Evolutionary conservation across 1,284 basidiomycete species (phyloP), one percentile per base, ranked within the genome.

Genomic region (Puccinia polysora): DNA sequence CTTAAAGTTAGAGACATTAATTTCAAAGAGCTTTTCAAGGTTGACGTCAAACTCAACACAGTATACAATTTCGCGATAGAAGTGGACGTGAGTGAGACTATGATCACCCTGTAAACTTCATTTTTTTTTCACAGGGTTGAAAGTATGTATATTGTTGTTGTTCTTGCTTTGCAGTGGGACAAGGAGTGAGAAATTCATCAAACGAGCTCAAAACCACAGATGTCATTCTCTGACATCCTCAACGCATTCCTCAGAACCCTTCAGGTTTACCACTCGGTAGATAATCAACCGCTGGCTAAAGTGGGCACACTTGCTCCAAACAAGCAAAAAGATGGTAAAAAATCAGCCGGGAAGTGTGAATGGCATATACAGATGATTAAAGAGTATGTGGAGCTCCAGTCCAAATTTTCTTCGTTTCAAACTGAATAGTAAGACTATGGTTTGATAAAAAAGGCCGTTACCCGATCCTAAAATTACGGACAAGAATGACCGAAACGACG

Each of bases 31-130:
- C 18, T 64, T 1, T 64, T 64, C 30, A 10, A 20, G 4, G 47
- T 64, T 14, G 34, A 64, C 8, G 20, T 52, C 34, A n/a, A 15
- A 1, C 20, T 38, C 18, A 40, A 64, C 36, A 34, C 10, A 23
- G 20, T 64, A 52, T 64, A 25, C n/a, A 64, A 64, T 40, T 64
- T 64, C 52, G 62, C 62, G n/a, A 14, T 64, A 38, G 62, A 64
- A 25, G 45, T 64, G 14, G 62, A 64, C 34, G 62, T 64, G 20
- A 64, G 62, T 64, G 14, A 18, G 7, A 23, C 28, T n/a, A n/a
- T n/a, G n/a, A n/a, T n/a, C n/a, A n/a, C n/a, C n/a, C n/a, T n/a
- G n/a, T n/a, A n/a, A n/a, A n/a, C n/a, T n/a, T n/a, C n/a, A n/a
- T n/a, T n/a, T n/a, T n/a, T n/a, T n/a, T n/a, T n/a, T n/a, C n/a